Evolutionary conservation across 495 filamentous ascomycete species (phyloP).

Genomic region (Pseudoneurospora amorphoporcata): DNA sequence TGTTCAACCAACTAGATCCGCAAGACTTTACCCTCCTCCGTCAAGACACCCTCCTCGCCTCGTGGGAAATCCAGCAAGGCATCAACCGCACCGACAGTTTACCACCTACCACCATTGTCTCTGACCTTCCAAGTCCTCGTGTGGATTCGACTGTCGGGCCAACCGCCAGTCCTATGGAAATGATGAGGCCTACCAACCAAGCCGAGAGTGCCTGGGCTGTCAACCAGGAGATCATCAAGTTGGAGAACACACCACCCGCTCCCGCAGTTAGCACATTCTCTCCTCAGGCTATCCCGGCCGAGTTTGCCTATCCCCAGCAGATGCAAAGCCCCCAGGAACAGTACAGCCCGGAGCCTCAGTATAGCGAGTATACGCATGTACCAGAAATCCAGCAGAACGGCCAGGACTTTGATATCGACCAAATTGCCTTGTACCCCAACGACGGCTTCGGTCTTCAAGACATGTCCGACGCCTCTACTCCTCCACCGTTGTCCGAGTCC

Average conservation of each 20-base stretch:
- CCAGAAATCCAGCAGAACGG: constrained; percentile 15
- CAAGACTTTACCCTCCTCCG: not conserved
- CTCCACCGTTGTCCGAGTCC: constrained; percentile 30
- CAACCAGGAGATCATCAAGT: constrained; percentile 31
- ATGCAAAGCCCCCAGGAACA: constrained; percentile 15
- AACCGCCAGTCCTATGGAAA: constrained; percentile 31
- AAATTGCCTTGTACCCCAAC: not conserved
- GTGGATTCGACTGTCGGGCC: constrained; percentile 11
- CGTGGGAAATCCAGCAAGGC: not conserved
- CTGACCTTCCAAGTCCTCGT: constrained; percentile 18
- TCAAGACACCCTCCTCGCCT: not conserved
- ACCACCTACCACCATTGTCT: constrained; percentile 19
- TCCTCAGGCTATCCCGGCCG: not conserved
- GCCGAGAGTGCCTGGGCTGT: constrained; percentile 25
- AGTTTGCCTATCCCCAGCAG: constrained; percentile 10
- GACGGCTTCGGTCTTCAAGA: not conserved
- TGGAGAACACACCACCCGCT: constrained; percentile 28
- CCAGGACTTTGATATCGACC: not conserved
- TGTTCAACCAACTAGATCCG: not conserved
- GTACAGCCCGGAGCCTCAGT: constrained; percentile 11
- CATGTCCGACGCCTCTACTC: constrained; percentile 28
- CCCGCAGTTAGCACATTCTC: not conserved
- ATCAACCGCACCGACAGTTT: constrained; percentile 20
- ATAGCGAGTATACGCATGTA: constrained; percentile 2
- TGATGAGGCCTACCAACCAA: constrained; percentile 35